Conservation (phyloP, 768 basidiomycete species). For the Leccinum arenicola region DNA sequence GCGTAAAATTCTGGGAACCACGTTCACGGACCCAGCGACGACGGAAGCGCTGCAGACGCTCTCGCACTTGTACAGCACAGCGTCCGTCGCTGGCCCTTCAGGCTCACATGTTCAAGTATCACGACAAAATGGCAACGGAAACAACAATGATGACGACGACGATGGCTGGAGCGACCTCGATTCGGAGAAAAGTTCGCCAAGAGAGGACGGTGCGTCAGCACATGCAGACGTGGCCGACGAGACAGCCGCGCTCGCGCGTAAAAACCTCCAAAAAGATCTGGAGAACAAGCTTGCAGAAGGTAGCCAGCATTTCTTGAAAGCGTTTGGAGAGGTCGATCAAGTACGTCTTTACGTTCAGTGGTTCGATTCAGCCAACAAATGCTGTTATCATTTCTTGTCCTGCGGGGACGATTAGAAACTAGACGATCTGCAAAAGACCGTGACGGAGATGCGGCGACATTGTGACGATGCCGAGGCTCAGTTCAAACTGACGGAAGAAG, state of each 20-base stretch:
- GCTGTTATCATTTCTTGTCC: background rate
- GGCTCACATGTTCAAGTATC: background rate
- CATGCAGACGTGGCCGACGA: slow-evolving; percentile 47
- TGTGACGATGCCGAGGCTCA: slow-evolving; percentile 85
- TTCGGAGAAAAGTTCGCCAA: slow-evolving; percentile 7
- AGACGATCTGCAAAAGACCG: slow-evolving; percentile 70
- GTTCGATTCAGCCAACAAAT: background rate
- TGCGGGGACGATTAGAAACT: slow-evolving; percentile 60
- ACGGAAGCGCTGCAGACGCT: slow-evolving; percentile 80
- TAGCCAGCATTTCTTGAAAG: slow-evolving; percentile 77
- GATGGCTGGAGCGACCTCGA: slow-evolving; percentile 24
- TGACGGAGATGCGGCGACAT: slow-evolving; percentile 73
- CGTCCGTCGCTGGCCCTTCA: slow-evolving; percentile 16
- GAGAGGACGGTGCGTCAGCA: slow-evolving; percentile 10
- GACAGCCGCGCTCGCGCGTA: slow-evolving; percentile 70
- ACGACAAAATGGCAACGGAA: slow-evolving; percentile 21
- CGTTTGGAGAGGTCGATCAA: slow-evolving; percentile 86
- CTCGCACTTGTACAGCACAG: slow-evolving; percentile 66
- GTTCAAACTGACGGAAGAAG: slow-evolving; percentile 68
- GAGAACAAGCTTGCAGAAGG: slow-evolving; percentile 80
- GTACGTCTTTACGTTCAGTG: slow-evolving; percentile 43
- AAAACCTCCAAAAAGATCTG: slow-evolving; percentile 79
- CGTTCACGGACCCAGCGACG: slow-evolving; percentile 74
- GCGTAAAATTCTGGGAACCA: slow-evolving; percentile 87
- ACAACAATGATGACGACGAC: slow-evolving; percentile 31